A percentile compares a stretch with the other conserved stretches of the same genome.
Evolutionary conservation across 495 filamentous ascomycete genomes (phyloP).

Genomic region (Aspergillus indologenus): DNA sequence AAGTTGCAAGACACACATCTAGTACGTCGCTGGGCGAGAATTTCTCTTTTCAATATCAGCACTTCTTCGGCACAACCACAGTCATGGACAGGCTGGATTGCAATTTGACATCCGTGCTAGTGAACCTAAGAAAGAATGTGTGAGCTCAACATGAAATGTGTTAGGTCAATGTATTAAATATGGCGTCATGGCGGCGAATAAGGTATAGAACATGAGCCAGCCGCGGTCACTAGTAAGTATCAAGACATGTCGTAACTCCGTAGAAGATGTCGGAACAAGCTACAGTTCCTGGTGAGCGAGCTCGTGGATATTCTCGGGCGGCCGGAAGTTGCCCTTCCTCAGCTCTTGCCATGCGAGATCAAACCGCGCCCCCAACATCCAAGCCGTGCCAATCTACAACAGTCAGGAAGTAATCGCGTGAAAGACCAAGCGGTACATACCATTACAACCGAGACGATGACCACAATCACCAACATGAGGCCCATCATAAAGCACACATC

Average conservation of each 20-base stretch:
- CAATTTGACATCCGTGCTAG: slow-evolving; percentile 99
- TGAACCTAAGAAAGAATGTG: not conserved
- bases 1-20: slow-evolving; percentile 45
- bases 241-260: slow-evolving; percentile 35
- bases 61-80: slow-evolving; percentile 92
- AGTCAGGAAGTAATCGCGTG: slow-evolving; percentile 9
- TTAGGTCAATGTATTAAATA: slow-evolving; percentile 28
- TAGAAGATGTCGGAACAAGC: slow-evolving; percentile 16
- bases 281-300: slow-evolving; percentile 36
- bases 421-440: slow-evolving; percentile 39
- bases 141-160: slow-evolving; percentile 3
- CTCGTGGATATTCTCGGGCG: slow-evolving; percentile 21
- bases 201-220: slow-evolving; percentile 29
- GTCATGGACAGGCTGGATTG: slow-evolving; percentile 80
- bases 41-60: slow-evolving; percentile 52
- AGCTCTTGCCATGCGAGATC: slow-evolving; percentile 59
- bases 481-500: slow-evolving; percentile 61
- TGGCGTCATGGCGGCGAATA: slow-evolving; percentile 10
- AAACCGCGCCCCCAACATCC: slow-evolving; percentile 64
- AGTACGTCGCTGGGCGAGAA: slow-evolving; percentile 45
- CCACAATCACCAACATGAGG: slow-evolving; percentile 57
- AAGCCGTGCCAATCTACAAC: slow-evolving; percentile 63
- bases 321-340: slow-evolving; percentile 44
- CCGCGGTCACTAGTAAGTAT: slow-evolving; percentile 18
- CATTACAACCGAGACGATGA: slow-evolving; percentile 64